These are phyloP conservation scores for Kalaharituber pfeilii DNA, from an alignment of 2,329 filamentous ascomycete genomes.

Conservation along the genomic window DNA sequence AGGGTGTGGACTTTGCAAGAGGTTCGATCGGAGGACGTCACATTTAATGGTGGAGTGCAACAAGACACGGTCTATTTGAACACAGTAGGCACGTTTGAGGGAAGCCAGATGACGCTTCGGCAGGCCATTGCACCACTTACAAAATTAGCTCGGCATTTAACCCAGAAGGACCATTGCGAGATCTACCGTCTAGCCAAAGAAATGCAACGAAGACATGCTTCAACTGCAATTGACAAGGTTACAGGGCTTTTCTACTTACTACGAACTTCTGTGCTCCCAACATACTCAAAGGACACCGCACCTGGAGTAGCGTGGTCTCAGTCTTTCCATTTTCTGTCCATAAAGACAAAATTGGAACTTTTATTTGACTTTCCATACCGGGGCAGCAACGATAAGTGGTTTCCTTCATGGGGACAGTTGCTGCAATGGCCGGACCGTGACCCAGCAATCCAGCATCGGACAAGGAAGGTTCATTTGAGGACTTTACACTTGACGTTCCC, in stretches of 20 bases:
- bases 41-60: neutral
- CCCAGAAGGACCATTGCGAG: neutral
- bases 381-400: neutral
- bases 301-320: neutral
- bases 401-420: neutral
- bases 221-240: neutral
- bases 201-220: neutral
- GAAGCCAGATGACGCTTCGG: neutral
- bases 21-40: neutral
- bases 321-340: neutral
- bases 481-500: neutral
- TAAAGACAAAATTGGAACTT: neutral
- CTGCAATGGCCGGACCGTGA: neutral
- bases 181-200: neutral
- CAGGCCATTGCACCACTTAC: neutral
- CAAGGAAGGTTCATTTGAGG: neutral
- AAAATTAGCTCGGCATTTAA: neutral
- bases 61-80: neutral
- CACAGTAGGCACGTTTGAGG: neutral
- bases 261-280: neutral
- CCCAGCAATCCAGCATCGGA: neutral
- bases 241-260: neutral
- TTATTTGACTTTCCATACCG: neutral
- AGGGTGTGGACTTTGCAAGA: constrained; percentile 4
- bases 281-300: neutral